Conservation (phyloP, 1,284 basidiomycete genomes). For the Ustilago vetiveriae region DNA sequence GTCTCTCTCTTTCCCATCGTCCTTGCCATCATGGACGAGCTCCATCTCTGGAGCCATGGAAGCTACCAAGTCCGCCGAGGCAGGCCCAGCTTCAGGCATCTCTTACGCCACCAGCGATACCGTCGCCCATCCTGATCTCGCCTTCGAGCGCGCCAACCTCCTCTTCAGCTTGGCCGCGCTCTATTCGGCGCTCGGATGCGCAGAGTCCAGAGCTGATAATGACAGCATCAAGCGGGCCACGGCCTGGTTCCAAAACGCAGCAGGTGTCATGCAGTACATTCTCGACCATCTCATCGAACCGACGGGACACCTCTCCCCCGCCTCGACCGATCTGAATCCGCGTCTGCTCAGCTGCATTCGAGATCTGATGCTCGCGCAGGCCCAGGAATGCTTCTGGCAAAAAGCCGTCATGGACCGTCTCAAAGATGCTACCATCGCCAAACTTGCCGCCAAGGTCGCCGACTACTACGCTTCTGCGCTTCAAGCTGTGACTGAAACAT, state of each 20-base stretch:
- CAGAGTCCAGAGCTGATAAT: conserved; percentile 52
- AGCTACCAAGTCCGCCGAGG: conserved; percentile 38
- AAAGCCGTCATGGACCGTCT: conserved; percentile 80
- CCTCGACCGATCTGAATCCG: conserved; percentile 60
- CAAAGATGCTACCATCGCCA: conserved; percentile 87
- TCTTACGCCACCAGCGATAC: conserved; percentile 38
- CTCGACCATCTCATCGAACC: conserved; percentile 38
- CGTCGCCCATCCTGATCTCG: conserved; percentile 51
- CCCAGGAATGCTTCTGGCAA: conserved; percentile 97
- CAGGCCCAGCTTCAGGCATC: conserved; percentile 24
- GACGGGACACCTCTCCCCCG: conserved; percentile 22
- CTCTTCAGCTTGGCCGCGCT: conserved; percentile 53
- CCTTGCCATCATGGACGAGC: conserved; percentile 43
- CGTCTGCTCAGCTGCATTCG: conserved; percentile 77
- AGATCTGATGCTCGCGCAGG: conserved; percentile 87
- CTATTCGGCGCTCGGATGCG: conserved; percentile 47
- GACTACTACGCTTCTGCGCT: conserved; percentile 52
- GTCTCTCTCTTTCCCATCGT: conserved; percentile 51
- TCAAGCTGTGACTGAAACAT: conserved; percentile 12
- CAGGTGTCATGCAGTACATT: conserved; percentile 52
- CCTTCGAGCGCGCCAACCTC: conserved; percentile 57
- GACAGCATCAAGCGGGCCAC: conserved; percentile 62
- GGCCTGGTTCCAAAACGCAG: conserved; percentile 56
- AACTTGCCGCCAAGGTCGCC: conserved; percentile 78
- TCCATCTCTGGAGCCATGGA: conserved; percentile 40